Base-by-base conservation (phyloP, 2,329 filamentous ascomycete genomes). In the Beauveria bassiana region DNA sequence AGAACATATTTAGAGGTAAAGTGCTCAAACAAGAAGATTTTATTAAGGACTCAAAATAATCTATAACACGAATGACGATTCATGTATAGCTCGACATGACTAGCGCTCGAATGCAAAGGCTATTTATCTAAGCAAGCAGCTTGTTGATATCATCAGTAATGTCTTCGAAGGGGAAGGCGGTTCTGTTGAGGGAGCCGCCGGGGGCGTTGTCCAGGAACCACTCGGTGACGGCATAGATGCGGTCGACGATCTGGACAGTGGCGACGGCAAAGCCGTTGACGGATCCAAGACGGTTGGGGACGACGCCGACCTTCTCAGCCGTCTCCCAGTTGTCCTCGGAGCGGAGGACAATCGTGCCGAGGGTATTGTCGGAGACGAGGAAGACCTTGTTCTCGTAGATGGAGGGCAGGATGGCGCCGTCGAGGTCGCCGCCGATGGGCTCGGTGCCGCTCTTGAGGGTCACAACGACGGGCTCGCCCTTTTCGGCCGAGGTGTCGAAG, bases 341-440 rank as follows among this genome's bases (percentile, higher is more conserved):
- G 14, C 69, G 64, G 18, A 77, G 59, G 20, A 78, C 75, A 24
- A 72, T 70, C 14, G 72, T 69, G 1, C 76, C 75, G 3, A 64
- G 57, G 3, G 34, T 52, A 26, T 72, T 66, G 61, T 71, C 70
- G 0, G 73, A 63, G 0, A 73, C 68, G 8, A 77, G 65, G 7
- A 76, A 62, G 2, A 77, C 70, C 5, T 61, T 72, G n/a, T 70
- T 68, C 5, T 64, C 65, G 61, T 73, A 76, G 20, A 66, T 67
- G 0, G 69, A 64, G 7, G 74, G 74, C 31, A 76, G 59, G 42
- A 72, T 71, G 2, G 73, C 67, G 8, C 70, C 72, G 61, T 76
- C 71, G 1, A 67, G 24, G 45, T 28, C 56, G 34, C 3, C 8
- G 46, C 38, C 40, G 26, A 45, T 26, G 18, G 22, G 40, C 43